Conservation (phyloP, 2,329 filamentous ascomycete species). For the Trichophyton equinum region DNA sequence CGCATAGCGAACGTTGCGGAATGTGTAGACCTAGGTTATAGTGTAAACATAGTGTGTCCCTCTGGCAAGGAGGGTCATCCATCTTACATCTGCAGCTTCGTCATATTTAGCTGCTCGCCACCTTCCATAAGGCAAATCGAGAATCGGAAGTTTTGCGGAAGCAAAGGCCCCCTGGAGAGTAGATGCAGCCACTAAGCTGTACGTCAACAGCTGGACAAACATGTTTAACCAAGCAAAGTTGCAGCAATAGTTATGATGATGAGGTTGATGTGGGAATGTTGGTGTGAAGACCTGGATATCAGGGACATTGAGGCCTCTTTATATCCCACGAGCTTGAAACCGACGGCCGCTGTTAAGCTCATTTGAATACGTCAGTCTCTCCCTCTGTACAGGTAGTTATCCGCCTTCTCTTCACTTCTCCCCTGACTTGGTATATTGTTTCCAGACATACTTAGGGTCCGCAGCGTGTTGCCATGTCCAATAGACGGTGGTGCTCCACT, state of each 20-base stretch:
- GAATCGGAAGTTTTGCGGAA: slow-evolving; percentile 17
- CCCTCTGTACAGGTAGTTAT: background rate
- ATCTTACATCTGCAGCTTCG: slow-evolving; percentile 19
- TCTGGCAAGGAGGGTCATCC: background rate
- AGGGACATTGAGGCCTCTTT: background rate
- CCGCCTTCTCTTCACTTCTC: background rate
- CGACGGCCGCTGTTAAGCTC: background rate
- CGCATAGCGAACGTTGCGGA: slow-evolving; percentile 35
- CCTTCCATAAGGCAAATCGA: slow-evolving; percentile 25
- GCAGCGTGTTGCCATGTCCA: background rate
- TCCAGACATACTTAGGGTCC: background rate
- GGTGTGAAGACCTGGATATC: background rate
- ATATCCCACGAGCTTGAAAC: background rate
- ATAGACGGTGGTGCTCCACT: background rate
- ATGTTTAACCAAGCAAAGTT: background rate
- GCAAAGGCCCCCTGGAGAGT: background rate
- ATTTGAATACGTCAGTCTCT: background rate
- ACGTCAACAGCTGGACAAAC: background rate
- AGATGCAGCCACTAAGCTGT: background rate
- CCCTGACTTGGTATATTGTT: background rate
- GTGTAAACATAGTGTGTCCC: background rate
- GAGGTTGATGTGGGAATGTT: background rate
- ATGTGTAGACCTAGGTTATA: slow-evolving; percentile 23
- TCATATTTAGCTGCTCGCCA: slow-evolving; percentile 24
- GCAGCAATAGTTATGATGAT: background rate